A percentile compares a stretch with the other conserved stretches of the same genome.
Conservation (phyloP, 441 rosid species). For the Brassica hybrid region DNA sequence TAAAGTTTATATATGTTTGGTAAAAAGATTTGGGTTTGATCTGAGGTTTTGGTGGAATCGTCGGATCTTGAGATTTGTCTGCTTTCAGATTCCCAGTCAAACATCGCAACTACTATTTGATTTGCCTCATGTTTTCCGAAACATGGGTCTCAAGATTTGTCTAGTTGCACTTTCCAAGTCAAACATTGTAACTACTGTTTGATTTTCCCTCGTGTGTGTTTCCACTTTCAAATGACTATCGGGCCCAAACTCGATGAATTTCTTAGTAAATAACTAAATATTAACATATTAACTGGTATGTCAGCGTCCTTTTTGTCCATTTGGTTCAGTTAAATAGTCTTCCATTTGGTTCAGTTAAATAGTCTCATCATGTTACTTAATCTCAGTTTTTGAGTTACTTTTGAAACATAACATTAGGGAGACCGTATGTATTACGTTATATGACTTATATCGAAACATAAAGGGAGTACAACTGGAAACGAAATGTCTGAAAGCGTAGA, state of each 20-base stretch:
- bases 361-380: background rate
- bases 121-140: slow-evolving; percentile 13
- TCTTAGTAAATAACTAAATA: background rate
- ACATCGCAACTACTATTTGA: slow-evolving; percentile 35
- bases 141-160: slow-evolving; percentile 33
- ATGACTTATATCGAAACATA: background rate
- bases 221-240: slow-evolving; percentile 25
- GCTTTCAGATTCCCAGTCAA: slow-evolving; percentile 26
- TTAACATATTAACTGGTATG: no score
- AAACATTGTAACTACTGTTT: slow-evolving; percentile 39
- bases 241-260: background rate
- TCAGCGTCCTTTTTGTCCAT: background rate
- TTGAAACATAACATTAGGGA: background rate
- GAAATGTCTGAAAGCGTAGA: background rate
- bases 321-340: background rate
- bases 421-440: background rate
- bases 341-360: background rate
- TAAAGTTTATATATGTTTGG: slow-evolving; percentile 1
- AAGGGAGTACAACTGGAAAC: background rate
- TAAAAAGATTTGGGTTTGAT: slow-evolving; percentile 23
- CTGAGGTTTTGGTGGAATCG: slow-evolving; percentile 15
- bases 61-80: slow-evolving; percentile 36
- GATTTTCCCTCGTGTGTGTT: slow-evolving; percentile 17
- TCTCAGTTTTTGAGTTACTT: background rate
- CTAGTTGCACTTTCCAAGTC: slow-evolving; percentile 37